Evolutionary conservation across 768 basidiomycete genomes (phyloP).

Genomic region (Pleurotus tuoliensis): DNA sequence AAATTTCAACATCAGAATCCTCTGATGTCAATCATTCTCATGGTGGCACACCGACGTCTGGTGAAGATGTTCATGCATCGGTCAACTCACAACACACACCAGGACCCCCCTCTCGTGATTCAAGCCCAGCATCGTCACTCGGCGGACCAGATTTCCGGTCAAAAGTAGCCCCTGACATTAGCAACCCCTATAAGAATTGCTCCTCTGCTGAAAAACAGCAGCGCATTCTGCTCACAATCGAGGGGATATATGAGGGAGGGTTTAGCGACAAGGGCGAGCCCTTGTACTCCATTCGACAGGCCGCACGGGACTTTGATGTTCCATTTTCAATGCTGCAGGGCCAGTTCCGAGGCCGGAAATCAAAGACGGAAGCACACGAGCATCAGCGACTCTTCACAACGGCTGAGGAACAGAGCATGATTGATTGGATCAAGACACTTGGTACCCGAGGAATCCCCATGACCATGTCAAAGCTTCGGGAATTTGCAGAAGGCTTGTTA

Average conservation of each 20-base stretch:
- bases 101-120: too few species aligned
- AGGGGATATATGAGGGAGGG: slow-evolving; percentile 6
- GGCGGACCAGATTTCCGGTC: too few species aligned
- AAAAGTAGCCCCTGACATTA: too few species aligned
- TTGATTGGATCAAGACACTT: slow-evolving; percentile 20
- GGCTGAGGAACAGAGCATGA: slow-evolving; percentile 19
- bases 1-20: too few species aligned
- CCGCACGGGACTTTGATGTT: slow-evolving; percentile 2
- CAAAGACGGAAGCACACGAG: slow-evolving; percentile 11
- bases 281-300: slow-evolving; percentile 3
- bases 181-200: too few species aligned
- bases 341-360: not conserved
- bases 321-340: not conserved
- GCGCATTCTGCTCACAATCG: slow-evolving; percentile 13
- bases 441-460: slow-evolving; percentile 17
- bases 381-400: slow-evolving; percentile 14
- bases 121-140: too few species aligned
- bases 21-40: too few species aligned
- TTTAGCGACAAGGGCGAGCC: not conserved
- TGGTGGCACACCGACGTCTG: too few species aligned
- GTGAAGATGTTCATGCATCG: too few species aligned
- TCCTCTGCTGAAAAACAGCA: slow-evolving; percentile 1
- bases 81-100: too few species aligned
- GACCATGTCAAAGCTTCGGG: slow-evolving; percentile 8
- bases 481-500: slow-evolving; percentile 14